A percentile compares a stretch with the other conserved stretches of the same genome.
Conservation (phyloP, 2,329 filamentous ascomycete genomes). For the Ceratocystis alfenasii region DNA sequence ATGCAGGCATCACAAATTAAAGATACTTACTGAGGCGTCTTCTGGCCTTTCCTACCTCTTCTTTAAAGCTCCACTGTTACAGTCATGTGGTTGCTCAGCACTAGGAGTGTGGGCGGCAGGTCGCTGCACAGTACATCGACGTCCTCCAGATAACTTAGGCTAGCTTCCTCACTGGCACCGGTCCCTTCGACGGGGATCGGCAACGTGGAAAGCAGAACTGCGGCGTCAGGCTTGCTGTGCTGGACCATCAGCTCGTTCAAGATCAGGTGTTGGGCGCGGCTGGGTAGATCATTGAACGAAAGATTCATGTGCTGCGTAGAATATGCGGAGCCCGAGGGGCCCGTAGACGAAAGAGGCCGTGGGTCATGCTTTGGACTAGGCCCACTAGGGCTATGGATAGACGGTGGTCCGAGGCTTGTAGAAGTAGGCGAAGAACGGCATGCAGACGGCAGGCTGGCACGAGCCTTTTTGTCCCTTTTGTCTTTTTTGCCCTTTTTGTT, state of each 20-base stretch:
- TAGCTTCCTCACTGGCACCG: constrained; percentile 54
- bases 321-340: constrained; percentile 32
- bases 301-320: constrained; percentile 54
- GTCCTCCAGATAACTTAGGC: constrained; percentile 62
- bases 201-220: constrained; percentile 71
- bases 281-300: constrained; percentile 77
- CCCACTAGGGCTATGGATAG: neutral
- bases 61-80: constrained; percentile 61
- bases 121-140: constrained; percentile 67
- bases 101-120: constrained; percentile 62
- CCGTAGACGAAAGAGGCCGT: neutral
- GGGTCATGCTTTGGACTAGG: neutral
- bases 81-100: constrained; percentile 82
- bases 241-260: constrained; percentile 70
- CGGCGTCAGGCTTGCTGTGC: constrained; percentile 52
- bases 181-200: constrained; percentile 72
- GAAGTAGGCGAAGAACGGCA: neutral
- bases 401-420: too few species aligned
- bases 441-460: neutral
- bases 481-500: neutral
- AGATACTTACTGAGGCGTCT: constrained; percentile 11
- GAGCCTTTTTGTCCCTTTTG: neutral
- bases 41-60: constrained; percentile 13
- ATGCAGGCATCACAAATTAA: constrained; percentile 23
- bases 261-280: constrained; percentile 73